Evolutionary conservation across 805 yeast genomes (phyloP), one percentile per base, ranked within the genome.

Genomic region (Kuraishia piskuri): DNA sequence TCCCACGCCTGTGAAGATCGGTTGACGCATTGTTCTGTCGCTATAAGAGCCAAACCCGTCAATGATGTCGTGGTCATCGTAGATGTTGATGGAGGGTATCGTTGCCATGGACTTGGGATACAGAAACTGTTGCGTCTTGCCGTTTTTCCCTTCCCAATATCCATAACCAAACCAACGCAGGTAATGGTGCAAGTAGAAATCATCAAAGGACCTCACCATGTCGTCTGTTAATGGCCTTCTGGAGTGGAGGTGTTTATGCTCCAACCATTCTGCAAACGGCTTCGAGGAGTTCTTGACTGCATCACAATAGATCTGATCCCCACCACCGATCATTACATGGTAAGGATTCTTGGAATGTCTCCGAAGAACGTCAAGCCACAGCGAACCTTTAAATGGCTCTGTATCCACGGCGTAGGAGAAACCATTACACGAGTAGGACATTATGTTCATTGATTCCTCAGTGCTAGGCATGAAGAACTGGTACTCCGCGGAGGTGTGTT

Each of bases 251-350:
- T 75, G 79, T 53, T 72, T 75, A 56, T 80, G 82, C 25, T 73
- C 63, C 25, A 81, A 66, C 96, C 97, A 90, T 26, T 79, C 65
- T 55, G 75, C 66, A 59, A 87, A 79, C 26, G 73, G 68, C 50
- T 75, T 63, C 17, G 85, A 80, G 21, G 79, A 73, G 21, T 76
- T 58, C 66, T 86, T 87, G 59, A 92, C 82, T 1, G 89, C 76
- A 68, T 92, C 99, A 52, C 91, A 83, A 66, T 92, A 92, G 51
- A 92, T 78, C 70, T 92, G 99, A 69, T 92, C 99, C 31, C 99
- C 99, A 52, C 98, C 98, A 25, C 98, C 98, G 25, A 94, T 73
- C 96, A 92, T 91, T 3, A 90, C 97, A 66, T 92, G 97, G 68
- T 89, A 89, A 45, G 79, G 80, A 45, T 75, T 72, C 6, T 67